These are phyloP conservation scores for Selenicereus undatus DNA, from an alignment of 148 eudicot species.

Conservation along the genomic window DNA sequence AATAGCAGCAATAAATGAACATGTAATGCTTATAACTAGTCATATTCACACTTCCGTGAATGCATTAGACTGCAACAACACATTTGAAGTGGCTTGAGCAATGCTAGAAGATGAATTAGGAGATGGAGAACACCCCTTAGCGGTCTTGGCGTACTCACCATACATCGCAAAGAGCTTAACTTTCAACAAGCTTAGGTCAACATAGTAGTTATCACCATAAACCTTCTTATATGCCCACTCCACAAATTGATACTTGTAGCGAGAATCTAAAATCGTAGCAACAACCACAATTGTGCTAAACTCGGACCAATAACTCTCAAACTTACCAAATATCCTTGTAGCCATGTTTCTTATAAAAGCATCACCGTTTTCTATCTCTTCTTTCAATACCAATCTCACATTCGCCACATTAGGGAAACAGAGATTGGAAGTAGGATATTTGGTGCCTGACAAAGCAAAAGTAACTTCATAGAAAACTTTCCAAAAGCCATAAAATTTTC, in stretches of 20 bases:
- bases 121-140: background rate
- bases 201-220: background rate
- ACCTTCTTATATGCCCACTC: background rate
- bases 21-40: no score
- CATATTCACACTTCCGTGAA: background rate
- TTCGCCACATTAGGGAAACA: background rate
- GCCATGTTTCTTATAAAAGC: background rate
- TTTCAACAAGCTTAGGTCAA: background rate
- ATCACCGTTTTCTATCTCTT: background rate
- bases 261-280: background rate
- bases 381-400: background rate
- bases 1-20: background rate
- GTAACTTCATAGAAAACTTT: background rate
- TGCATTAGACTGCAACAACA: background rate
- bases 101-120: background rate
- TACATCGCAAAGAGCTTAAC: background rate
- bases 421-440: background rate
- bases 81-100: background rate
- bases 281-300: background rate
- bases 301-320: background rate
- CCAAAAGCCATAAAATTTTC: background rate
- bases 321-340: background rate
- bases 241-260: background rate
- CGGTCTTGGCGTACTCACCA: background rate
- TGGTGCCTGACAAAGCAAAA: background rate